Percentiles rank a stretch among this genome's conserved stretches.
These are phyloP conservation scores for Phlebiopsis gigantea DNA, from an alignment of 768 basidiomycete genomes.

Conservation along the genomic window DNA sequence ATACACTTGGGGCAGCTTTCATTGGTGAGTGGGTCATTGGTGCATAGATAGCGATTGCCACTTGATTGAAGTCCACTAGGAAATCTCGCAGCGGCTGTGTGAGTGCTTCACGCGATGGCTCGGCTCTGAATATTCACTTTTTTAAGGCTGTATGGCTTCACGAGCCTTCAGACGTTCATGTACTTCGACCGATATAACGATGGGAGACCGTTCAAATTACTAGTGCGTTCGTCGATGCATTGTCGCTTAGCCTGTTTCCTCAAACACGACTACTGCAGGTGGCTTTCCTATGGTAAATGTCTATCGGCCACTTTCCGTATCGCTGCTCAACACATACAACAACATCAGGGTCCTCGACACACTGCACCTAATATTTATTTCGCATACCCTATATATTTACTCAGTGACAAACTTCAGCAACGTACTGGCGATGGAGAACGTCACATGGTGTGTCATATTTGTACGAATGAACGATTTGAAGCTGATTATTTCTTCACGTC, in stretches of 20 bases:
- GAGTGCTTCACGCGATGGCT: neutral
- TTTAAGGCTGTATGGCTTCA: constrained; percentile 15
- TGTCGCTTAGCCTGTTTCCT: neutral
- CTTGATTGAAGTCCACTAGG: neutral
- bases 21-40: constrained; percentile 3
- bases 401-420: constrained; percentile 21
- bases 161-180: constrained; percentile 15
- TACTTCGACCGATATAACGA: constrained; percentile 8
- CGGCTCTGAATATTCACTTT: neutral
- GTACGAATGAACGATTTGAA: neutral
- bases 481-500: too few species aligned
- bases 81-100: constrained; percentile 8
- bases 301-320: neutral
- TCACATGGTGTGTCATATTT: constrained; percentile 16
- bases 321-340: neutral
- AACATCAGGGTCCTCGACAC: constrained; percentile 17
- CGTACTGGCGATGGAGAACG: constrained; percentile 11
- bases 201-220: neutral
- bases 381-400: constrained; percentile 20
- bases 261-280: neutral
- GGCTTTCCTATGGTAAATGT: constrained; percentile 4
- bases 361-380: constrained; percentile 14
- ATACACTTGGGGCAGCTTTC: constrained; percentile 11
- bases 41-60: neutral
- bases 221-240: neutral